Evolutionary conservation across 495 filamentous ascomycete genomes (phyloP), one percentile per base, ranked within the genome.

Genomic region (Terfezia claveryi): DNA sequence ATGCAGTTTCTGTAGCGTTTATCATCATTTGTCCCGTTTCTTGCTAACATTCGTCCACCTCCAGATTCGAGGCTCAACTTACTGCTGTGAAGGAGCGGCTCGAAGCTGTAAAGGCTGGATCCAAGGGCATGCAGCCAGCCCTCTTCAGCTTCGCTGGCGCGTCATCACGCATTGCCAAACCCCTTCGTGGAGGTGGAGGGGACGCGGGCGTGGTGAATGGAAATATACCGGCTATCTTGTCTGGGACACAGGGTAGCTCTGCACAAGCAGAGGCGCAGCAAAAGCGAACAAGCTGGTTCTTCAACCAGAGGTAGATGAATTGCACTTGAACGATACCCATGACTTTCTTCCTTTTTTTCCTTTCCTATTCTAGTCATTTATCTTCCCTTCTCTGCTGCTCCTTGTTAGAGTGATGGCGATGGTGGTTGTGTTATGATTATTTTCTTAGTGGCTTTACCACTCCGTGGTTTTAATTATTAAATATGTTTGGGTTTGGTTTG

Each of bases 31-130:
- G 41, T 51, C 41, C 10, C 17, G 8, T 38, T 10, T 36, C 44
- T 10, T 58, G 52, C 54, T 68, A 57, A 63, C 27, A 5, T 32
- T 32, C 27, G 27, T 32, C 4, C 27, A 49, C 44, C 53, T 59
- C 58, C 66, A 93, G 91, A 68, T 98, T 98, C 74, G 91, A 98
- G 74, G 80, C 83, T 14, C 91, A 98, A 71, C 82, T 98, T 66
- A 83, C 87, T 5, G 87, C 87, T 55, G 91, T 98, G 67, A 96
- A 95, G 72, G 91, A 96, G 70, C 82, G 91, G 58, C 80, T 96
- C 55, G 91, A 96, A 69, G 87, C 88, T 53, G 91, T 87, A 61
- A 98, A 95, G 70, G 76, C 80, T 53, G 87, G 87, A 60, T 89
- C 87, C 11, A 82, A 85, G 56, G 83, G 83, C 52, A 74, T 94